Conservation (phyloP, 2,329 filamentous ascomycete species). For the Phialophora chinensis region DNA sequence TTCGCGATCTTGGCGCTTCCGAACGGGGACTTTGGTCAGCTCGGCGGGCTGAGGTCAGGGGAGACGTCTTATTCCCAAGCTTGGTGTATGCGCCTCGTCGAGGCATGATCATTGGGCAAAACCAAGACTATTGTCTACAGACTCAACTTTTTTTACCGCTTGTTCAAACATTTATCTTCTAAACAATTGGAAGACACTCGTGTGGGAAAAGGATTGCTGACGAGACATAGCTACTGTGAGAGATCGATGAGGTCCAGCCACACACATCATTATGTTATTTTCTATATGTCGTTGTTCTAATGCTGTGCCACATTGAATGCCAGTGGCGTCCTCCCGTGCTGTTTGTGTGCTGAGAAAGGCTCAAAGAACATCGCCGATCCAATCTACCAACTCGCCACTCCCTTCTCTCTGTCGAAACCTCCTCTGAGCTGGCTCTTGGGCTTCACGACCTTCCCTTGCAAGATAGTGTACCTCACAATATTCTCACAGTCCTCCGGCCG, state of each 20-base stretch:
- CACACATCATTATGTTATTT: background rate
- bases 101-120: conserved; percentile 38
- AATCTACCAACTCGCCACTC: conserved; percentile 81
- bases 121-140: conserved; percentile 39
- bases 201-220: background rate
- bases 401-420: conserved; percentile 83
- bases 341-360: background rate
- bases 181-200: background rate
- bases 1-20: conserved; percentile 17
- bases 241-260: background rate
- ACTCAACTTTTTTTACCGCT: background rate
- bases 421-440: conserved; percentile 82
- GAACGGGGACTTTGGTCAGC: conserved; percentile 28
- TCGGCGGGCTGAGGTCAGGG: conserved; percentile 33
- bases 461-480: conserved; percentile 82
- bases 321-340: conserved; percentile 1
- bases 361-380: background rate
- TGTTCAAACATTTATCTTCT: background rate
- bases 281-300: conserved; percentile 3
- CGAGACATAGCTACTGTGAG: background rate
- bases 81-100: conserved; percentile 37
- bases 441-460: conserved; percentile 94
- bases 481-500: conserved; percentile 91
- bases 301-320: background rate
- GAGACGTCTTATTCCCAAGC: conserved; percentile 40